phyloP scores from a whole-genome alignment of 108 stramenopile species.

The Fragilaria radians region DNA sequence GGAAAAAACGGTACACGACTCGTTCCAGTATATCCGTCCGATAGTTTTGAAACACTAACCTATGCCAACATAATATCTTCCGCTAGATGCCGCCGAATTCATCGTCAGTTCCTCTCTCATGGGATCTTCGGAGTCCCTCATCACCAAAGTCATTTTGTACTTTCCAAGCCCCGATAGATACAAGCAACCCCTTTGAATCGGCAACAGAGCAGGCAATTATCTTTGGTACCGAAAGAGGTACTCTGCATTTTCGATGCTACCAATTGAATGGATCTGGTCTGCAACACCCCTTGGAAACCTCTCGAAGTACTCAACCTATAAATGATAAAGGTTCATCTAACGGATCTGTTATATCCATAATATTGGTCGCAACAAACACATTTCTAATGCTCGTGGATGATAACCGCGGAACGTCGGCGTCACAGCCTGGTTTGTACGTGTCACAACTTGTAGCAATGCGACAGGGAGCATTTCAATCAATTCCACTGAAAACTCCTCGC shows the following conservation, averaged over 20 bases:
- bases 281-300: not conserved
- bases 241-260: constrained; percentile 62
- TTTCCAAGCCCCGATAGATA: not conserved
- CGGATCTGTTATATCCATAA: constrained; percentile 12
- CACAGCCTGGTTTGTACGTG: constrained; percentile 49
- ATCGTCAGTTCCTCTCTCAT: not conserved
- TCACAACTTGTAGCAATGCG: constrained; percentile 50
- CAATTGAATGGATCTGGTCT: not conserved
- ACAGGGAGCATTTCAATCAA: constrained; percentile 51
- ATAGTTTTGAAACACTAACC: too few species aligned
- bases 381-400: constrained; percentile 79
- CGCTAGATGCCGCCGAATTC: not conserved
- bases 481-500: constrained; percentile 31
- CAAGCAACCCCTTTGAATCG: constrained; percentile 29
- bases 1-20: too few species aligned
- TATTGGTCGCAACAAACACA: not conserved
- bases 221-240: constrained; percentile 73
- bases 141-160: not conserved
- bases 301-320: constrained; percentile 3
- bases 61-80: too few species aligned
- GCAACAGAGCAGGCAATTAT: constrained; percentile 33
- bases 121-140: not conserved
- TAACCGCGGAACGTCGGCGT: constrained; percentile 37
- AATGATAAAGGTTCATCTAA: constrained; percentile 4
- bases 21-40: too few species aligned